Percentiles rank a stretch among this genome's conserved stretches.
These are phyloP conservation scores for Silene noctiflora DNA, from an alignment of 179 eudicot genomes.

Conservation along the genomic window DNA sequence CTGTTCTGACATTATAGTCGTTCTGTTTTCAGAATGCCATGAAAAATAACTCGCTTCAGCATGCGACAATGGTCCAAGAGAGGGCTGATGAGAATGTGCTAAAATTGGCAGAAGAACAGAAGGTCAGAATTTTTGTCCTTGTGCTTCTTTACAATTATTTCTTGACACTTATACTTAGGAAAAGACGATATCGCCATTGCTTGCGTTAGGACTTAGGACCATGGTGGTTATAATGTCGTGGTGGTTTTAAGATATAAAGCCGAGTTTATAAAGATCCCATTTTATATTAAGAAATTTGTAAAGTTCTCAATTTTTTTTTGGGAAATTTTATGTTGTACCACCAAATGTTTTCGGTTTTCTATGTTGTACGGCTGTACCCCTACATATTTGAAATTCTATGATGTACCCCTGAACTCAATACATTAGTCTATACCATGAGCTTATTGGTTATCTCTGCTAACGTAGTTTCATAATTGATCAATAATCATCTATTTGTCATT, in stretches of 20 bases:
- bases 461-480: too few relatives aligned
- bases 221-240: not conserved
- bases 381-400: too few relatives aligned
- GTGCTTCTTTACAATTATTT: constrained; percentile 2
- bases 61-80: constrained; percentile 72
- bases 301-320: not conserved
- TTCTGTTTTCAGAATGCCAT: constrained; percentile 55
- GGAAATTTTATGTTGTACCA: too few relatives aligned
- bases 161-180: not conserved
- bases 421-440: too few relatives aligned
- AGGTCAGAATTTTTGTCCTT: constrained; percentile 41
- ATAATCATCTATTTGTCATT: too few relatives aligned
- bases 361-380: too few relatives aligned
- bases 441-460: too few relatives aligned
- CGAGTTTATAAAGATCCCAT: not conserved
- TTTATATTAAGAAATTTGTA: not conserved
- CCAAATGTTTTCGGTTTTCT: too few relatives aligned
- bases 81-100: constrained; percentile 79
- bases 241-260: not conserved
- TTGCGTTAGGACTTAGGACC: not conserved
- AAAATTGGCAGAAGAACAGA: constrained; percentile 85
- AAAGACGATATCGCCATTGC: not conserved
- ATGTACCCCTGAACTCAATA: too few relatives aligned
- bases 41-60: constrained; percentile 63
- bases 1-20: constrained; percentile 12